phyloP scores from a whole-genome alignment of 2,329 filamentous ascomycete genomes.

The Nemania sp. region DNA sequence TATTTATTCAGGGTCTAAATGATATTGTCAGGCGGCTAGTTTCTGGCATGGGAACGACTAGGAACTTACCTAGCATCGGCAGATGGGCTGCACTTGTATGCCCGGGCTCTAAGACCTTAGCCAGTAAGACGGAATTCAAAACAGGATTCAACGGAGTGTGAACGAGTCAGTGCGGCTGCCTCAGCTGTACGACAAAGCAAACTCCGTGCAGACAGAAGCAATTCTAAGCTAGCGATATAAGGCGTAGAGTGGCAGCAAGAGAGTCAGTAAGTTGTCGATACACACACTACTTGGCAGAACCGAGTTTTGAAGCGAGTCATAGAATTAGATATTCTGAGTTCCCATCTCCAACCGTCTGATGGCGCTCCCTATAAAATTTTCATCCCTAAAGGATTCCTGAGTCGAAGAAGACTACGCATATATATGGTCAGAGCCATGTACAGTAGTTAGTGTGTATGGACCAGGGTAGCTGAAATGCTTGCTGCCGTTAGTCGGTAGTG shows the following conservation, averaged over 20 bases:
- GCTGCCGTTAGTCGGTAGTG: background rate
- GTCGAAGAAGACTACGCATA: background rate
- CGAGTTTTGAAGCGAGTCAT: background rate
- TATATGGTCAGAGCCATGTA: too few relatives aligned
- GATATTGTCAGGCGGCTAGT: background rate
- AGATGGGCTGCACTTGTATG: background rate
- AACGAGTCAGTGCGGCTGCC: conserved; percentile 5
- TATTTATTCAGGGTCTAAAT: conserved; percentile 13
- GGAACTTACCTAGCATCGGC: background rate
- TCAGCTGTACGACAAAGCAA: conserved; percentile 3
- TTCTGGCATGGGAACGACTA: background rate
- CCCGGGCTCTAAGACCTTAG: conserved; percentile 8
- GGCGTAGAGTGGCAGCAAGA: too few relatives aligned
- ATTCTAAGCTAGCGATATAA: background rate
- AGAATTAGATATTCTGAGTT: background rate
- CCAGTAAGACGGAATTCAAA: conserved; percentile 7
- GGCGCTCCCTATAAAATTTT: too few relatives aligned
- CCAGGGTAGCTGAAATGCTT: conserved; percentile 6
- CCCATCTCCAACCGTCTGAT: background rate
- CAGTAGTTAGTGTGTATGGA: too few relatives aligned
- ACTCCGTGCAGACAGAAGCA: conserved; percentile 5
- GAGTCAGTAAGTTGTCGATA: background rate
- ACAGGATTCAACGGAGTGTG: conserved; percentile 10
- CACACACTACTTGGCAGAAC: too few relatives aligned
- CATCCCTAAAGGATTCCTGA: too few relatives aligned